A percentile compares a stretch with the other conserved stretches of the same genome.
Conservation (phyloP, 2,329 filamentous ascomycete genomes). For the Stachybotrys elegans region DNA sequence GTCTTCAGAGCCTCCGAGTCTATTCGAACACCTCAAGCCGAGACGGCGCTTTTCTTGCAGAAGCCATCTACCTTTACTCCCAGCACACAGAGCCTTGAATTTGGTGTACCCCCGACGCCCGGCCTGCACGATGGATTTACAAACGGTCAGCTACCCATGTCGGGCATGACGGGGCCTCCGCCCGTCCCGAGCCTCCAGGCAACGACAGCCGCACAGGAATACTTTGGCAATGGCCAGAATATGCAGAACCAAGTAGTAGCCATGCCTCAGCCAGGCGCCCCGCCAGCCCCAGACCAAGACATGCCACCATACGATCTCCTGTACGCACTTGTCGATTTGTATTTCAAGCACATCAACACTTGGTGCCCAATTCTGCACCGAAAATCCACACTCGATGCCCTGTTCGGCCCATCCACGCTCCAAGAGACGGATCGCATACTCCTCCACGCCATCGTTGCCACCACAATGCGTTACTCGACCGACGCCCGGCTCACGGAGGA, state of each 20-base stretch:
- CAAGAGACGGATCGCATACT: slow-evolving; percentile 34
- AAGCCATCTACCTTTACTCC: slow-evolving; percentile 48
- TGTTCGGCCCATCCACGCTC: slow-evolving; percentile 35
- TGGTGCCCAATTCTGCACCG: slow-evolving; percentile 46
- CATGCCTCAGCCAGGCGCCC: slow-evolving; percentile 37
- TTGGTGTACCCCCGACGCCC: slow-evolving; percentile 41
- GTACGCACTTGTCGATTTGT: slow-evolving; percentile 58
- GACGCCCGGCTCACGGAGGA: slow-evolving; percentile 71
- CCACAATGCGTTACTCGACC: slow-evolving; percentile 77
- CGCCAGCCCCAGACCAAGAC: slow-evolving; percentile 48
- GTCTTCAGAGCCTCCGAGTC: slow-evolving; percentile 47
- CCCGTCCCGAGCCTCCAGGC: slow-evolving; percentile 29
- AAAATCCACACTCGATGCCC: slow-evolving; percentile 33
- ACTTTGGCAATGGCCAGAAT: slow-evolving; percentile 39
- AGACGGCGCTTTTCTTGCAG: slow-evolving; percentile 55
- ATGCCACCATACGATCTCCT: slow-evolving; percentile 71
- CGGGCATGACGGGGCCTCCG: slow-evolving; percentile 33
- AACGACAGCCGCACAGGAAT: slow-evolving; percentile 41
- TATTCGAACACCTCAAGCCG: slow-evolving; percentile 49
- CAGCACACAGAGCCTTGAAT: slow-evolving; percentile 43
- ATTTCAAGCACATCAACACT: slow-evolving; percentile 60
- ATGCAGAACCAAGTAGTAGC: slow-evolving; percentile 55
- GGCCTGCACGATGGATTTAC: slow-evolving; percentile 46
- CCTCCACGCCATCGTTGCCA: slow-evolving; percentile 79
- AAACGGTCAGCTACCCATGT: slow-evolving; percentile 32